These are phyloP conservation scores for Pseudogymnoascus sp. DNA, from an alignment of 2,329 filamentous ascomycete species.

Conservation along the genomic window DNA sequence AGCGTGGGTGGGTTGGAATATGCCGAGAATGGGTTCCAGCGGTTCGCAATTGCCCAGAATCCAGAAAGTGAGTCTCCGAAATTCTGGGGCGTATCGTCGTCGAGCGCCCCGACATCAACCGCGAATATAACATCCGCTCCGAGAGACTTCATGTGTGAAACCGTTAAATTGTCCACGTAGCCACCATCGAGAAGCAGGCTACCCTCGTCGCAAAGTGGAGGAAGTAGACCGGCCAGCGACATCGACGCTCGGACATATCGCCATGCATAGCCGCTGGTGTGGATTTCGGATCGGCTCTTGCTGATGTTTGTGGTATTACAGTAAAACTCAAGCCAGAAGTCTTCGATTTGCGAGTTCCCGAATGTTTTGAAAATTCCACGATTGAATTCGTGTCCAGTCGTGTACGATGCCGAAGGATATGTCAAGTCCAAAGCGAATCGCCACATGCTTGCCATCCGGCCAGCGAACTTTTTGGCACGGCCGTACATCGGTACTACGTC, in stretches of 20 bases:
- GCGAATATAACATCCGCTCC: constrained; percentile 94
- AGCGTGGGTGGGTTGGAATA: constrained; percentile 89
- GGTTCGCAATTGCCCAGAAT: constrained; percentile 88
- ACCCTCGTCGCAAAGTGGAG: constrained; percentile 91
- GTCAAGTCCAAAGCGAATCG: constrained; percentile 94
- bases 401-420: constrained; percentile 94
- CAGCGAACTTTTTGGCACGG: constrained; percentile 91
- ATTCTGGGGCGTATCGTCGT: constrained; percentile 82
- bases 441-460: constrained; percentile 99
- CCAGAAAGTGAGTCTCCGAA: constrained; percentile 94
- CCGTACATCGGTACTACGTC: constrained; percentile 97
- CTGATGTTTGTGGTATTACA: constrained; percentile 99
- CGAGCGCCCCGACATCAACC: constrained; percentile 84
- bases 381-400: constrained; percentile 97
- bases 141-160: constrained; percentile 91
- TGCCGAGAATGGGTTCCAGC: constrained; percentile 91
- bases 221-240: constrained; percentile 86
- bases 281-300: constrained; percentile 83
- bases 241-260: constrained; percentile 93
- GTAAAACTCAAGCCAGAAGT: constrained; percentile 98
- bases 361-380: constrained; percentile 98
- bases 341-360: constrained; percentile 92
- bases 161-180: constrained; percentile 94
- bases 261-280: constrained; percentile 96
- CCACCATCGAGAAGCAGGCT: constrained; percentile 94